Conservation (phyloP, 768 basidiomycete species). For the Lactarius trivialis region DNA sequence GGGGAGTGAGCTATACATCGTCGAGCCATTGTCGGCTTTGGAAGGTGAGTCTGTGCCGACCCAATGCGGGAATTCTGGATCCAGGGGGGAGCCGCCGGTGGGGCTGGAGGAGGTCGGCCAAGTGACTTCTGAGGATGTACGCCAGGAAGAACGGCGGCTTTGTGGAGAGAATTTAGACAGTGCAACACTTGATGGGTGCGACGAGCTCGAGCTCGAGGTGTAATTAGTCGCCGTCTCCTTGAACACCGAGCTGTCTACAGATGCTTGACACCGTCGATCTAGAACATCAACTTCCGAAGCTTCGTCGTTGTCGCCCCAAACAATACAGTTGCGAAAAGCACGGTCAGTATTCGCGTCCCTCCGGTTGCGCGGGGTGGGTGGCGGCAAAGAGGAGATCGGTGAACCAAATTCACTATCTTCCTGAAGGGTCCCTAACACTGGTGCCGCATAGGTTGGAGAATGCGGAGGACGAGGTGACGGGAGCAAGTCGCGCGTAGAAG, state of each 20-base stretch:
- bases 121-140: conserved; percentile 24
- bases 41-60: not conserved
- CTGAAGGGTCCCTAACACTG: conserved; percentile 41
- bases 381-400: conserved; percentile 13
- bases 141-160: conserved; percentile 26
- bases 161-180: conserved; percentile 25
- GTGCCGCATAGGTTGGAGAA: conserved; percentile 14
- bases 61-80: conserved; percentile 19
- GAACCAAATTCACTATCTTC: conserved; percentile 42
- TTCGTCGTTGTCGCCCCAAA: conserved; percentile 22
- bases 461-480: conserved; percentile 14
- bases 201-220: conserved; percentile 21
- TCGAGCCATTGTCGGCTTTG: not conserved
- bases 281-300: conserved; percentile 5
- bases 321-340: conserved; percentile 26
- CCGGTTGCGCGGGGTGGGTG: conserved; percentile 24
- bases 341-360: conserved; percentile 23
- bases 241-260: conserved; percentile 1
- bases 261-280: conserved; percentile 10
- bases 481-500: conserved; percentile 16
- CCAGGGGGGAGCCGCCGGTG: conserved; percentile 14
- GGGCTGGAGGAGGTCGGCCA: conserved; percentile 14
- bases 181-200: conserved; percentile 23
- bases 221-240: not conserved
- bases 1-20: not conserved